A percentile compares a stretch with the other conserved stretches of the same genome.
These are phyloP conservation scores for Cenchrus purpureus DNA, from an alignment of 176 grass and related monocot genomes.

Conservation along the genomic window DNA sequence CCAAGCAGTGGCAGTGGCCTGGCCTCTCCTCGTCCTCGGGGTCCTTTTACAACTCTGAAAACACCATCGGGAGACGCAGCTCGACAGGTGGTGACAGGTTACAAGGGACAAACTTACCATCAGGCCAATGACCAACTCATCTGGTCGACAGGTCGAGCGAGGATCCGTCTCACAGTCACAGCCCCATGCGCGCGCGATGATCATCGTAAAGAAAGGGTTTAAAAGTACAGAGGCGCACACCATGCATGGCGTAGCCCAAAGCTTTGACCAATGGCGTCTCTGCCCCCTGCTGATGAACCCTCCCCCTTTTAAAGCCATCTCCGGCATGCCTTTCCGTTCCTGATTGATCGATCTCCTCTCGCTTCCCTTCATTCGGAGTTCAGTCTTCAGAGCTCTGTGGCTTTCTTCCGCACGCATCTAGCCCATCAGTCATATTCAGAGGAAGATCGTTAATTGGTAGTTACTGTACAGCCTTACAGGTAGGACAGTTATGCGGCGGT, in stretches of 20 bases:
- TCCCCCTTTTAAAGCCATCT: constrained; percentile 29
- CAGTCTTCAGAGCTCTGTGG: not conserved
- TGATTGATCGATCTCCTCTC: constrained; percentile 10
- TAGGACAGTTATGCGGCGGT: constrained; percentile 23
- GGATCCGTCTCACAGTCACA: not conserved
- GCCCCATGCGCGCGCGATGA: not conserved
- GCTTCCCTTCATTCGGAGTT: not conserved
- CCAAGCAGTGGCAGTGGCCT: constrained; percentile 26
- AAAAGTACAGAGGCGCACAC: constrained; percentile 17
- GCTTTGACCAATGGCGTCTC: constrained; percentile 53
- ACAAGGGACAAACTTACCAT: constrained; percentile 25
- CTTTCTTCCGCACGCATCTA: not conserved
- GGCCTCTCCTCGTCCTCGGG: not conserved
- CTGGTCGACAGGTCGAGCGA: not conserved
- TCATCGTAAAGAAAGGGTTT: not conserved
- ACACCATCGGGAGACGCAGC: constrained; percentile 33
- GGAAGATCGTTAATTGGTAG: not conserved
- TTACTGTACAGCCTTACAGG: not conserved
- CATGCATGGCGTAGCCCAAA: not conserved
- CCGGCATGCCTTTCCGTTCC: not conserved
- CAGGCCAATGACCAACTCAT: constrained; percentile 26
- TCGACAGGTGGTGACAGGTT: constrained; percentile 34
- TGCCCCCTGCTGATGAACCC: not conserved
- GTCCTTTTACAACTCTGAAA: not conserved
- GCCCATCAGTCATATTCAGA: not conserved